Percentiles rank a stretch among this genome's conserved stretches.
These are phyloP conservation scores for Flaveria trinervia DNA, from an alignment of 129 eudicot genomes.

Conservation along the genomic window DNA sequence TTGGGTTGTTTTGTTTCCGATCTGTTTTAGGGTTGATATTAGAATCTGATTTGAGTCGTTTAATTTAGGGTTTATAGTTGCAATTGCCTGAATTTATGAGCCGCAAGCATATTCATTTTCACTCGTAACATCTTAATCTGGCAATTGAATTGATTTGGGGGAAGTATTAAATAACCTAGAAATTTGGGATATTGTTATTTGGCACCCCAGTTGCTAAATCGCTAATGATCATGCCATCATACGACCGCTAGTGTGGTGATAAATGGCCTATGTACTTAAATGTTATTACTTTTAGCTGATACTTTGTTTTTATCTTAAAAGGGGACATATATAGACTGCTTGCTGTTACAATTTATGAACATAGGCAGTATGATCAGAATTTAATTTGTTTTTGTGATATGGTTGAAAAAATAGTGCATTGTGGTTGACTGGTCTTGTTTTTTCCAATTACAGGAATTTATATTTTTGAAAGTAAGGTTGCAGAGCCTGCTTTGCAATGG, in stretches of 20 bases:
- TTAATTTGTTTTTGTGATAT: not conserved
- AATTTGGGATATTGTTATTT: no score
- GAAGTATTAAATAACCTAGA: not conserved
- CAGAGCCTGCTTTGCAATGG: conserved; percentile 41
- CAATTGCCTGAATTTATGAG: not conserved
- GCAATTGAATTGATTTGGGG: not conserved
- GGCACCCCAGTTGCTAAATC: no score
- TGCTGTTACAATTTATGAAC: not conserved
- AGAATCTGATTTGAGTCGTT: not conserved
- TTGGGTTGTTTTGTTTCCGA: conserved; percentile 22
- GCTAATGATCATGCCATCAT: no score
- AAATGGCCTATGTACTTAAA: not conserved
- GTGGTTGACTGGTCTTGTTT: not conserved
- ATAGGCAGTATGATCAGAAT: not conserved
- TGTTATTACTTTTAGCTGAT: not conserved
- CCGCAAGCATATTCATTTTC: not conserved
- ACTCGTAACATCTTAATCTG: not conserved
- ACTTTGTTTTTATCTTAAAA: not conserved
- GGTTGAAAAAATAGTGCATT: not conserved
- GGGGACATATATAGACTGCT: not conserved
- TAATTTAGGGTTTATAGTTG: not conserved
- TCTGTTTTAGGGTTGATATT: conserved; percentile 1
- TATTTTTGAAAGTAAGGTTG: conserved; percentile 26
- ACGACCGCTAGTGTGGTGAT: not conserved
- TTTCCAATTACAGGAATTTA: conserved; percentile 27